phyloP scores from a whole-genome alignment of 805 yeast species.

The Metschnikowia gelsemii region DNA sequence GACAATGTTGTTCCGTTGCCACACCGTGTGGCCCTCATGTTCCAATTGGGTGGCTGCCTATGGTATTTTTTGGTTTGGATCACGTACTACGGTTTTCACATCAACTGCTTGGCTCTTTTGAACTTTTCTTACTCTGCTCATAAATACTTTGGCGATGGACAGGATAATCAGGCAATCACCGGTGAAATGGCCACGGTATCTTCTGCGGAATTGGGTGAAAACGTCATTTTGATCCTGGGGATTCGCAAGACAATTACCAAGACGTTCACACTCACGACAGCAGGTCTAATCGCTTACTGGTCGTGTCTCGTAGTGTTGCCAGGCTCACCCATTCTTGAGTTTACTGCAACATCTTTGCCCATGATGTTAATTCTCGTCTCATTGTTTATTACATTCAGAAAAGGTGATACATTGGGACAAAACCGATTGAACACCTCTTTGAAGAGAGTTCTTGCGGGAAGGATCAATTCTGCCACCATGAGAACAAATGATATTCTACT shows the following conservation, averaged over 20 bases:
- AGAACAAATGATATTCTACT: conserved; percentile 79
- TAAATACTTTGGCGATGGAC: conserved; percentile 28
- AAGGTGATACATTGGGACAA: conserved; percentile 35
- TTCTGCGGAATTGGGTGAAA: conserved; percentile 33
- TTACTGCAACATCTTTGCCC: conserved; percentile 6
- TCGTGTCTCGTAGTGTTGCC: conserved; percentile 7
- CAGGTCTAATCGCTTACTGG: conserved; percentile 22
- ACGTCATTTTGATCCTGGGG: conserved; percentile 31
- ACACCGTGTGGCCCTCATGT: conserved; percentile 46
- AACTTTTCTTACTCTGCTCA: conserved; percentile 42
- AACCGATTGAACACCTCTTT: conserved; percentile 49
- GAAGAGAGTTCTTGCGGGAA: conserved; percentile 55
- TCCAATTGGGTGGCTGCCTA: conserved; percentile 50
- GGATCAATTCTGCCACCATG: conserved; percentile 52
- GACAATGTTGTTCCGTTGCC: conserved; percentile 39
- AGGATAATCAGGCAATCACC: conserved; percentile 22
- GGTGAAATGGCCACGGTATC: conserved; percentile 37
- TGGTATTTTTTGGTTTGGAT: conserved; percentile 51
- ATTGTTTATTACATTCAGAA: conserved; percentile 32
- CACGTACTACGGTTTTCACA: conserved; percentile 33
- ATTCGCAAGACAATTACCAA: conserved; percentile 33
- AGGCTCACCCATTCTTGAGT: conserved; percentile 1
- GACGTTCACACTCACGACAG: conserved; percentile 24
- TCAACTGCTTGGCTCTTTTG: conserved; percentile 48
- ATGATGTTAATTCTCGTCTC: conserved; percentile 1